Conservation (phyloP, 179 eudicot species). For the Beta macrorhiza region DNA sequence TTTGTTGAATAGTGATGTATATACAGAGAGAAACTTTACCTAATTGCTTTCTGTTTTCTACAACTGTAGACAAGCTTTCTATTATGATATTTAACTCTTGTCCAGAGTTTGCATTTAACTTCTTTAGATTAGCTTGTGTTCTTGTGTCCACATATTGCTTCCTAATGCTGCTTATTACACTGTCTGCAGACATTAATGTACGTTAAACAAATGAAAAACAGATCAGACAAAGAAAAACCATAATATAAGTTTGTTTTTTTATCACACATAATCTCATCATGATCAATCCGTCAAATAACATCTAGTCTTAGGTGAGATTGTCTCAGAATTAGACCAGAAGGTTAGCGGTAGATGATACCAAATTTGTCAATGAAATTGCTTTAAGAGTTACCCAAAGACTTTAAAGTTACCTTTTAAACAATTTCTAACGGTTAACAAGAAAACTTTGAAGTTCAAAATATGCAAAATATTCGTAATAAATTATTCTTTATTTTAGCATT, state of each 20-base stretch:
- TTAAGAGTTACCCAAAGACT: no score
- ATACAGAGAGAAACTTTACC: conserved; percentile 24
- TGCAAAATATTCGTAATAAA: no score
- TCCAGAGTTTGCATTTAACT: conserved; percentile 34
- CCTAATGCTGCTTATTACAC: conserved; percentile 39
- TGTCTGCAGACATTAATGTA: conserved; percentile 21
- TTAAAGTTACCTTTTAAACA: no score
- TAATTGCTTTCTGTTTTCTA: conserved; percentile 40
- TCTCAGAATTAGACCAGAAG: no score
- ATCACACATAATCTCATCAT: no score
- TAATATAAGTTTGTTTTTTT: no score
- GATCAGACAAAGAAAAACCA: no score
- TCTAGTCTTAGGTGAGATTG: no score
- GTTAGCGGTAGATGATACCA: no score
- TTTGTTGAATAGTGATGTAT: neutral
- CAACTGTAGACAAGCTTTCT: conserved; percentile 36
- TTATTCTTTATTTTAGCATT: neutral
- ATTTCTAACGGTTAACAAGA: no score
- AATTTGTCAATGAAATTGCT: no score
- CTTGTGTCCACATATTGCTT: conserved; percentile 53
- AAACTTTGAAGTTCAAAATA: no score
- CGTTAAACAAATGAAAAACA: neutral
- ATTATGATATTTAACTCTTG: conserved; percentile 30
- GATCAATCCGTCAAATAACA: neutral
- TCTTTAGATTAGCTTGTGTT: conserved; percentile 53